A percentile compares a stretch with the other conserved stretches of the same genome.
These are phyloP conservation scores for Setaria italica DNA, from an alignment of 202 grass and related monocot species.

Conservation along the genomic window DNA sequence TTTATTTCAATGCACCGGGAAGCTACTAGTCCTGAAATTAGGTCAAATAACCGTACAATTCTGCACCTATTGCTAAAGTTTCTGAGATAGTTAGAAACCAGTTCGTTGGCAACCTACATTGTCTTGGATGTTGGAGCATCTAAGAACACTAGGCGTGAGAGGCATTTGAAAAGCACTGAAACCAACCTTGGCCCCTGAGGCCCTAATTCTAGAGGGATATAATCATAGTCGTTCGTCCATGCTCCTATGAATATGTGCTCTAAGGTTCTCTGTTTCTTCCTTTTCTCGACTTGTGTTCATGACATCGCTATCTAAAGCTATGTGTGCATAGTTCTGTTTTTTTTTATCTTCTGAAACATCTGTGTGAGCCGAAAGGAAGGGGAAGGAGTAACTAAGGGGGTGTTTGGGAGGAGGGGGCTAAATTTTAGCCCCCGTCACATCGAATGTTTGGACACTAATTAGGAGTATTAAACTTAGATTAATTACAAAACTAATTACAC, in stretches of 20 bases:
- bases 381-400: constrained; percentile 37
- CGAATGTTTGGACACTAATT: too few species aligned
- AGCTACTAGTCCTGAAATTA: not conserved
- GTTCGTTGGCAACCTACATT: not conserved
- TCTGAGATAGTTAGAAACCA: not conserved
- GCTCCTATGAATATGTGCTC: not conserved
- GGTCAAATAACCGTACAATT: not conserved
- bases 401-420: too few species aligned
- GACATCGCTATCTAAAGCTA: not conserved
- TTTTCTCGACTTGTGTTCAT: not conserved
- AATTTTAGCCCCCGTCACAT: too few species aligned
- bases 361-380: constrained; percentile 31
- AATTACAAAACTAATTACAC: too few species aligned
- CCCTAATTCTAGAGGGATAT: not conserved
- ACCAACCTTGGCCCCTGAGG: not conserved
- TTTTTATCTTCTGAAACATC: not conserved
- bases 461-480: too few species aligned
- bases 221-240: too few species aligned
- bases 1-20: not conserved
- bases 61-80: not conserved
- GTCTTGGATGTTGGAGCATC: not conserved
- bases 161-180: not conserved
- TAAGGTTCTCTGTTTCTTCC: constrained; percentile 1
- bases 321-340: not conserved
- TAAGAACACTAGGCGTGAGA: not conserved